Evolutionary conservation across 306 rosid species (phyloP), one percentile per base, ranked within the genome.

Genomic region (Prunus mume): DNA sequence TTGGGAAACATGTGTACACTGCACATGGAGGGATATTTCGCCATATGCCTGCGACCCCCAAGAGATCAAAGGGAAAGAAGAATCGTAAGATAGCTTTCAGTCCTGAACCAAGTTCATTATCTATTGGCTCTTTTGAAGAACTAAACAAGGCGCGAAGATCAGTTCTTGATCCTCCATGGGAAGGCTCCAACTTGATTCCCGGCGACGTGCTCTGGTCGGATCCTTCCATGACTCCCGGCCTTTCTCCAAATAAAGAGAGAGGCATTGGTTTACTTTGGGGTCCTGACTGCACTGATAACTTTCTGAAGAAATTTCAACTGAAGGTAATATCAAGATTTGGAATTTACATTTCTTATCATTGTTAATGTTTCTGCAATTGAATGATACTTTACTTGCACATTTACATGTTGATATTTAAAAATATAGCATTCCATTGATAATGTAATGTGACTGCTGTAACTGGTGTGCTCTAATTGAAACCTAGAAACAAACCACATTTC

Each of bases 161-260:
- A 20, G 95, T 93, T 70, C 95, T 93, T 82, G 98, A 93, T 86
- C 98, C 98, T 82, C 96, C 98, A 0, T 93, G 96, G 98, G 98
- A 91, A 87, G 96, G 96, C 69, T 13, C 75, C 57, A 93, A 93
- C 81, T 85, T 93, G 87, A 93, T 93, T 74, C 98, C 98, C 8
- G 98, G 98, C 7, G 98, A 93, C 73, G 96, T 93, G 77, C 82
- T 93, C 84, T 93, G 98, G 98, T 93, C 98, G 11, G 98, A 93
- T 83, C 98, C 96, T 12, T 93, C 98, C 2, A 88, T 87, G 80
- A 83, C 4, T 6, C 86, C 83, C 9, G 98, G 98, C 18, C 96
- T 93, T 85, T 85, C 90, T 75, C 98, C 90, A 3, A 91, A 93
- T 83, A 89, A 79, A 76, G 98, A 86, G 76, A 88, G 98, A 80